Evolutionary conservation across 2,329 filamentous ascomycete species (phyloP), one percentile per base, ranked within the genome.

Genomic region (Xylaria sp.): DNA sequence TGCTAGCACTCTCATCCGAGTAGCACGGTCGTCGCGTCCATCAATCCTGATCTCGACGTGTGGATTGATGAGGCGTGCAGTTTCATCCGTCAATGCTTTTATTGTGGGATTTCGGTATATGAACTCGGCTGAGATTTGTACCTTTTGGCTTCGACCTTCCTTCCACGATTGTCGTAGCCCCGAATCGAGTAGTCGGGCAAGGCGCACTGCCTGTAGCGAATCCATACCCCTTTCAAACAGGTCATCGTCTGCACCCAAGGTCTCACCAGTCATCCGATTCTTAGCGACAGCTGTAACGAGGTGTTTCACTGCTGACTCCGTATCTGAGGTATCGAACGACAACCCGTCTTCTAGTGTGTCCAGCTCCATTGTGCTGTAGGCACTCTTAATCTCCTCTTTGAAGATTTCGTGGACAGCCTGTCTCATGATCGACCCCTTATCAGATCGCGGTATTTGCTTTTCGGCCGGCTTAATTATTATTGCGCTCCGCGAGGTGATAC

Each of bases 151-250:
- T 31, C 9, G 28, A 31, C 5, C 28, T 31, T 9, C 28, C 5
- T 31, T 5, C 9, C 28, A 5, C 9, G 28, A 31, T 31, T 31
- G 28, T 31, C 28, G 28, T 31, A 31, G 9, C 28, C 28, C 28
- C 9, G 28, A 31, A 31, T 9, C 28, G 28, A 31, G 28, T 31
- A 31, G 28, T 31, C 28, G 28, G 9, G 28, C 28, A 19, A 73
- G 40, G 5, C 57, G 65, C 17, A 69, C 65, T n/a, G 71, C 66
- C 28, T 74, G 70, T n/a, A 76, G 40, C 1, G 72, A 74, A 35
- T 74, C 71, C 70, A 74, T 70, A 1, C 73, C 73, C 11, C 64
- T 60, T 49, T 74, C 69, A 37, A 74, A 73, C 23, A 75, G 69
- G 55, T 74, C 72, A 17, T 74, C 66, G 2, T 69, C 59, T 1